Evolutionary conservation across 768 basidiomycete species (phyloP).

Genomic region (Brasilioporus rufonigricans): DNA sequence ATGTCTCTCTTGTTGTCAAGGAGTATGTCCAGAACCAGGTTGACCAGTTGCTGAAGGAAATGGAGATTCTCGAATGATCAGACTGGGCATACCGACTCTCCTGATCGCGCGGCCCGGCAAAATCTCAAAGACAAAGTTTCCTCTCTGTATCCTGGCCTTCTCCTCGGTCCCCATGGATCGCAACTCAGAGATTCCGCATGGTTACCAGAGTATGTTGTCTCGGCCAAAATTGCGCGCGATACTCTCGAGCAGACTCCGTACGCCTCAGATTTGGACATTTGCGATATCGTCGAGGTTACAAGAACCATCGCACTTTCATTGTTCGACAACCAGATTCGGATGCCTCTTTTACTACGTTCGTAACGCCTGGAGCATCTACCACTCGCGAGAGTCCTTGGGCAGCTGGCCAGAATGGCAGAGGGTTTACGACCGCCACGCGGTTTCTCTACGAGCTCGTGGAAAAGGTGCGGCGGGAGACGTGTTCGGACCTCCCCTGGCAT

Average conservation of each 20-base stretch:
- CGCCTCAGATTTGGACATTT: slow-evolving; percentile 5
- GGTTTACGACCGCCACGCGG: slow-evolving; percentile 16
- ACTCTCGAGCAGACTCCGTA: slow-evolving; percentile 3
- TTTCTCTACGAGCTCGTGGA: slow-evolving; percentile 11
- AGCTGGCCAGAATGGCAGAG: slow-evolving; percentile 17
- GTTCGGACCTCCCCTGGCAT: neutral
- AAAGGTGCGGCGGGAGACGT: neutral
- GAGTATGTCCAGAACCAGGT: slow-evolving; percentile 16
- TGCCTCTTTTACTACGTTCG: slow-evolving; percentile 8
- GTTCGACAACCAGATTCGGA: slow-evolving; percentile 13
- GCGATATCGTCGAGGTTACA: slow-evolving; percentile 2
- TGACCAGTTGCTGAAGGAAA: slow-evolving; percentile 8
- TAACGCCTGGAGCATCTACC: slow-evolving; percentile 14
- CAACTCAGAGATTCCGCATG: neutral
- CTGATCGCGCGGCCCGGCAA: neutral
- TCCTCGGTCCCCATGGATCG: slow-evolving; percentile 1
- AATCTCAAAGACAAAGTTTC: slow-evolving; percentile 1
- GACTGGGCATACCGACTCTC: slow-evolving; percentile 9
- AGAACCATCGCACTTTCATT: slow-evolving; percentile 6
- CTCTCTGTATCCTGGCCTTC: slow-evolving; percentile 4
- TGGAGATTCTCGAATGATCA: slow-evolving; percentile 9
- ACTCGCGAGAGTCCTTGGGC: slow-evolving; percentile 16
- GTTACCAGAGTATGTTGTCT: slow-evolving; percentile 2
- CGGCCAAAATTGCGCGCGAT: neutral
- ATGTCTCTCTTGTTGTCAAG: slow-evolving; percentile 6